phyloP scores from a whole-genome alignment of 441 rosid species.

The Lepidium campestre region DNA sequence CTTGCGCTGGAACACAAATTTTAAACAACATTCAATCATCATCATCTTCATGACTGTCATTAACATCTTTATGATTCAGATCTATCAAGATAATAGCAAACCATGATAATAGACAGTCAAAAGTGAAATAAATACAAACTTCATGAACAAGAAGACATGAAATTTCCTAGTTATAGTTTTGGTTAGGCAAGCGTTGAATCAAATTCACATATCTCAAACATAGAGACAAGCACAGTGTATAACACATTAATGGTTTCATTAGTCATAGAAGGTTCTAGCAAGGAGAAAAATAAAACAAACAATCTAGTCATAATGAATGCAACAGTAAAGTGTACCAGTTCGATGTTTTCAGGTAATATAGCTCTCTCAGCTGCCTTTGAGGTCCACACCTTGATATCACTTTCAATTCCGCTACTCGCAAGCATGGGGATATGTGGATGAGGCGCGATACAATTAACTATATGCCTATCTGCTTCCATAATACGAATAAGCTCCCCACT shows the following conservation, averaged over 20 bases:
- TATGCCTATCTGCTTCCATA: slow-evolving; percentile 67
- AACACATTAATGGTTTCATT: not conserved
- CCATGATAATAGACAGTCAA: not conserved
- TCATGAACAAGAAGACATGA: not conserved
- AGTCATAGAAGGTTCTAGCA: not conserved
- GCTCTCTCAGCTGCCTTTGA: slow-evolving; percentile 68
- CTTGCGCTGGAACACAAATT: slow-evolving; percentile 56
- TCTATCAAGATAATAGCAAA: not conserved
- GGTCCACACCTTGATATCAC: slow-evolving; percentile 79
- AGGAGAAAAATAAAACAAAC: not conserved
- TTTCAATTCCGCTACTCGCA: slow-evolving; percentile 86
- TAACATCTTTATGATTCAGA: no score
- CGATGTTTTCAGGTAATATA: slow-evolving; percentile 53
- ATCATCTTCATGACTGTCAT: slow-evolving; percentile 6
- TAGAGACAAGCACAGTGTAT: not conserved
- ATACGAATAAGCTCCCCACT: slow-evolving; percentile 69
- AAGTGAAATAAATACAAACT: not conserved
- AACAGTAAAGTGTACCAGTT: slow-evolving; percentile 46
- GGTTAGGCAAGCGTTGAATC: not conserved
- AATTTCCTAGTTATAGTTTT: not conserved
- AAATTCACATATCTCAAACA: not conserved
- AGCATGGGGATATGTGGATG: slow-evolving; percentile 71
- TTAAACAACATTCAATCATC: slow-evolving; percentile 30
- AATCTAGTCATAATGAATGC: not conserved
- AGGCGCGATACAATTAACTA: slow-evolving; percentile 76